A percentile compares a stretch with the other conserved stretches of the same genome.
Evolutionary conservation across 306 rosid genomes (phyloP).

Genomic region (Pterocarpus santalinus): DNA sequence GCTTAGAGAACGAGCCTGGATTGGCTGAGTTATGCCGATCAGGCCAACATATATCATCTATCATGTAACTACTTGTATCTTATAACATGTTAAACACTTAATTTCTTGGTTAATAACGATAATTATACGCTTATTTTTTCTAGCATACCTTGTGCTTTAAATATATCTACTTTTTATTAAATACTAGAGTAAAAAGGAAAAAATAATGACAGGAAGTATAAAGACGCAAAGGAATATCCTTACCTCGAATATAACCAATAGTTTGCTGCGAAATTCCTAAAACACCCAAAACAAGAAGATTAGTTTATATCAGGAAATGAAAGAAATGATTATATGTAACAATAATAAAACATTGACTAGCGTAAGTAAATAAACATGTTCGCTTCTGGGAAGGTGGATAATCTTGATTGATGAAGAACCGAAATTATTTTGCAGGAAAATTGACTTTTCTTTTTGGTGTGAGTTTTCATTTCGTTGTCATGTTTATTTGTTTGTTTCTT

Average conservation of each 20-base stretch:
- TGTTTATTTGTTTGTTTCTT: too few relatives aligned
- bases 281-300: neutral
- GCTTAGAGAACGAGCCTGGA: too few relatives aligned
- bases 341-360: neutral
- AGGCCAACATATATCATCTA: too few relatives aligned
- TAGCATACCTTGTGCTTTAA: neutral
- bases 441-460: too few relatives aligned
- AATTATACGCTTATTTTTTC: too few relatives aligned
- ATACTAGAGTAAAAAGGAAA: neutral
- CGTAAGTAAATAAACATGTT: neutral
- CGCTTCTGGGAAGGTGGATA: neutral
- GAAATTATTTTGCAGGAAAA: too few relatives aligned
- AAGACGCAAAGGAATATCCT: neutral
- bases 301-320: neutral
- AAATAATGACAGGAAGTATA: neutral
- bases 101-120: too few relatives aligned
- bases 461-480: too few relatives aligned
- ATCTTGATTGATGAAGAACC: neutral
- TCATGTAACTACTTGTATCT: too few relatives aligned
- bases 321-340: neutral
- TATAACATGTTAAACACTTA: too few relatives aligned
- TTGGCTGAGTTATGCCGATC: too few relatives aligned
- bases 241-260: neutral
- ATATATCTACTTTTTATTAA: neutral
- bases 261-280: neutral